These are phyloP conservation scores for Saccharomyces pastorianus DNA, from an alignment of 1,139 yeast genomes.

Conservation along the genomic window DNA sequence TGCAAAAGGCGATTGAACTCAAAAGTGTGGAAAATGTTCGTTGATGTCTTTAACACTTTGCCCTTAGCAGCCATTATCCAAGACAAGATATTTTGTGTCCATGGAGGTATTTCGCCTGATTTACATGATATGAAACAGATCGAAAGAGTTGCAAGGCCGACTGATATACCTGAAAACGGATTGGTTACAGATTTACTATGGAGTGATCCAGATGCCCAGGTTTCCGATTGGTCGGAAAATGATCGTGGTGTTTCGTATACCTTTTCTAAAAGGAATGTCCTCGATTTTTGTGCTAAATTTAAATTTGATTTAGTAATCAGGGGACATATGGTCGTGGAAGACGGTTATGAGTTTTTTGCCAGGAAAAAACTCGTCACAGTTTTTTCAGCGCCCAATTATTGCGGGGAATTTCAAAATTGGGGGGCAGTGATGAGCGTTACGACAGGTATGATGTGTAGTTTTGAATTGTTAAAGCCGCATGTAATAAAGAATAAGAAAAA, in stretches of 20 bases:
- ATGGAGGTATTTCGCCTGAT: conserved; percentile 82
- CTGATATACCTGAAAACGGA: conserved; percentile 82
- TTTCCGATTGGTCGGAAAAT: conserved; percentile 68
- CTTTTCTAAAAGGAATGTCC: conserved; percentile 68
- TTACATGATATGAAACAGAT: conserved; percentile 59
- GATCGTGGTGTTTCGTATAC: conserved; percentile 84
- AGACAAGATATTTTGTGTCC: conserved; percentile 79
- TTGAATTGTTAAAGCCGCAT: conserved; percentile 69
- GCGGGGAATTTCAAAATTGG: conserved; percentile 87
- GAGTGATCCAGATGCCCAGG: conserved; percentile 76
- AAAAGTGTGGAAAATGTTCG: conserved; percentile 65
- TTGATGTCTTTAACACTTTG: conserved; percentile 77
- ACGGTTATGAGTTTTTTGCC: conserved; percentile 82
- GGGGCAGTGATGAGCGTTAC: conserved; percentile 88
- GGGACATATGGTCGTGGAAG: conserved; percentile 92
- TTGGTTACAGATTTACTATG: conserved; percentile 72
- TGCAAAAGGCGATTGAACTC: conserved; percentile 62
- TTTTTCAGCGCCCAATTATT: conserved; percentile 82
- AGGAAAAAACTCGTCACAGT: conserved; percentile 71
- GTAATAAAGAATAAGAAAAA: conserved; percentile 10
- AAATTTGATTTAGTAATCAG: conserved; percentile 74
- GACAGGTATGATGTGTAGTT: conserved; percentile 66
- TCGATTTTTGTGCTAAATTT: conserved; percentile 58
- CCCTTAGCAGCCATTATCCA: conserved; percentile 85
- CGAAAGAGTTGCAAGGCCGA: conserved; percentile 65